Conservation (phyloP, 805 yeast genomes). For the Candida germanica region DNA sequence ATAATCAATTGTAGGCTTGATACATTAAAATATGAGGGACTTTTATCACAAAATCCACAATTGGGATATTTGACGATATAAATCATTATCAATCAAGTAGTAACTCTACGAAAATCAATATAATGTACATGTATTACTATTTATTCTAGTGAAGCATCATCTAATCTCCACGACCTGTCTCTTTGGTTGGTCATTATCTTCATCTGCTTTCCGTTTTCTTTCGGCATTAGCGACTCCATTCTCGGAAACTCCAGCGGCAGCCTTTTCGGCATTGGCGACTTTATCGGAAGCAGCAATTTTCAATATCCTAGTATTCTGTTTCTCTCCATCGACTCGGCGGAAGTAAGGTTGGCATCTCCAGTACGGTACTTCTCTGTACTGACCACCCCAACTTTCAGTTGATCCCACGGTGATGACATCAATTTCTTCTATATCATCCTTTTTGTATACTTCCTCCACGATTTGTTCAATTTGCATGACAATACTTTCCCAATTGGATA, state of each 20-base stretch:
- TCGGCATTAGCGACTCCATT: too few species aligned
- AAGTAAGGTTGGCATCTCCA: slow-evolving; percentile 98
- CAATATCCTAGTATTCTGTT: slow-evolving; percentile 35
- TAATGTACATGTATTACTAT: too few species aligned
- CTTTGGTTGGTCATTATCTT: not conserved
- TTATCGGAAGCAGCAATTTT: slow-evolving; percentile 35
- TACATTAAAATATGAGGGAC: too few species aligned
- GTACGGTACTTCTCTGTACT: slow-evolving; percentile 78
- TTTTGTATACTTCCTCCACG: slow-evolving; percentile 55
- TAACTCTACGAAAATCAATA: too few species aligned
- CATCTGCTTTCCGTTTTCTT: slow-evolving; percentile 3
- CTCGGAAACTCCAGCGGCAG: too few species aligned
- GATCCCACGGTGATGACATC: slow-evolving; percentile 60
- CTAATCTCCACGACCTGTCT: too few species aligned
- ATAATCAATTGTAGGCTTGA: too few species aligned
- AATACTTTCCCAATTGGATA: slow-evolving; percentile 45
- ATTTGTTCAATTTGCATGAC: slow-evolving; percentile 65
- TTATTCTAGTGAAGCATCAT: too few species aligned
- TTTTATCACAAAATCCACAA: too few species aligned
- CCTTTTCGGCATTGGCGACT: slow-evolving; percentile 8
- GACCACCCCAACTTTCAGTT: slow-evolving; percentile 70
- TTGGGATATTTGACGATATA: too few species aligned
- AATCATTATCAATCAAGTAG: too few species aligned
- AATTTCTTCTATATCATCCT: slow-evolving; percentile 48
- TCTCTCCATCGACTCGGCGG: slow-evolving; percentile 79